A percentile compares a stretch with the other conserved stretches of the same genome.
phyloP scores from a whole-genome alignment of 139 green algal species.

The Chlorella ohadii region DNA sequence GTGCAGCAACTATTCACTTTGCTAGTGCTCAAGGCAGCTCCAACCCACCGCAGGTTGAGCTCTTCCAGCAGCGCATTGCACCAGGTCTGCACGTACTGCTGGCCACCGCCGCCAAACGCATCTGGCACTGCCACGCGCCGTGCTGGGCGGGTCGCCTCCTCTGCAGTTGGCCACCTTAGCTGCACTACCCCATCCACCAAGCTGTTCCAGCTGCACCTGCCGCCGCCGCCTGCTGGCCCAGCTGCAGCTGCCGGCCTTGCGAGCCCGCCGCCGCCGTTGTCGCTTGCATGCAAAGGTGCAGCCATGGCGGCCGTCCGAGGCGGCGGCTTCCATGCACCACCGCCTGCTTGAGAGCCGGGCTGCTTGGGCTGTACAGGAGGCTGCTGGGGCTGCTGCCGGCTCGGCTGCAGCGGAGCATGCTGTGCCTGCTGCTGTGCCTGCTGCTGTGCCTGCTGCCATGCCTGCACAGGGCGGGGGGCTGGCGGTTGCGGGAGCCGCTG shows the following conservation, averaged over 20 bases:
- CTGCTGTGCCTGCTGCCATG: not conserved
- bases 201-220: not conserved
- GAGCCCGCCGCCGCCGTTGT: not conserved
- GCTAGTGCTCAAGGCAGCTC: too few relatives aligned
- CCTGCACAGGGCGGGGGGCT: not conserved
- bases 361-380: not conserved
- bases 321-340: not conserved
- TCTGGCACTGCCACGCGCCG: constrained; percentile 48
- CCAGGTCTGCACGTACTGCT: constrained; percentile 46
- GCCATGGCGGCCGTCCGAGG: not conserved
- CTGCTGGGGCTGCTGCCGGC: not conserved
- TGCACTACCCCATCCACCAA: not conserved
- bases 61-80: constrained; percentile 63
- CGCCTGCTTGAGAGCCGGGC: not conserved
- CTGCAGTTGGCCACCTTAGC: constrained; percentile 20
- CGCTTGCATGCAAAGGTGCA: not conserved
- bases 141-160: not conserved
- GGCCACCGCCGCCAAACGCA: constrained; percentile 28
- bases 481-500: too few relatives aligned
- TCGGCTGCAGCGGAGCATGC: not conserved
- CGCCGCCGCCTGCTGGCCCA: not conserved
- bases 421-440: not conserved
- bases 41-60: constrained; percentile 56
- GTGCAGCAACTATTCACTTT: too few relatives aligned
- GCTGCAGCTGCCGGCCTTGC: not conserved